Percentiles rank a stretch among this genome's conserved stretches.
phyloP scores from a whole-genome alignment of 2,329 filamentous ascomycete genomes.

The Cercospora sojina region DNA sequence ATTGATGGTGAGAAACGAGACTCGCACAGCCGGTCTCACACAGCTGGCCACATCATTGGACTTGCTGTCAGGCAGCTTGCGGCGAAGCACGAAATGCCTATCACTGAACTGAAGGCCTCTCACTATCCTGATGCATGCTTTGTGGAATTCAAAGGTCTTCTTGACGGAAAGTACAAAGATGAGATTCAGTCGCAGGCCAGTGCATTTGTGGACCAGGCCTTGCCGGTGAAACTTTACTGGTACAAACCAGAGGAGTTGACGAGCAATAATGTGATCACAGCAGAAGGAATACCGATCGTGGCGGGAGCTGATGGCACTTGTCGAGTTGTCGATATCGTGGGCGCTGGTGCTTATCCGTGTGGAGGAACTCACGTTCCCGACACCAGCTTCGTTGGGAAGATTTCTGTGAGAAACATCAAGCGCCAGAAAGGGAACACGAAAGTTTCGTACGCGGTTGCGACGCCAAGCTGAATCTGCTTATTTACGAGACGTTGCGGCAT shows the following conservation, averaged over 20 bases:
- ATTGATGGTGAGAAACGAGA: slow-evolving; percentile 62
- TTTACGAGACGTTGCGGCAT: background rate
- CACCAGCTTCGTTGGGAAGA: slow-evolving; percentile 59
- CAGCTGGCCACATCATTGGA: slow-evolving; percentile 71
- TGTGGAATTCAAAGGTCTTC: slow-evolving; percentile 67
- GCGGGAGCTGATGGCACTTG: slow-evolving; percentile 54
- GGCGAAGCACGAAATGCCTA: slow-evolving; percentile 56
- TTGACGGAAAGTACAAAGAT: slow-evolving; percentile 62
- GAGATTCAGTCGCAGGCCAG: slow-evolving; percentile 62
- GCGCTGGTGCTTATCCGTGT: slow-evolving; percentile 69
- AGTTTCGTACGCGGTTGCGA: slow-evolving; percentile 46
- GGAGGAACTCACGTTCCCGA: slow-evolving; percentile 67
- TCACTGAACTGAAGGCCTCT: slow-evolving; percentile 62
- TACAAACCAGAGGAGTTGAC: slow-evolving; percentile 53
- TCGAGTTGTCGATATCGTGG: slow-evolving; percentile 67
- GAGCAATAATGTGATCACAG: slow-evolving; percentile 8
- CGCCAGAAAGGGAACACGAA: slow-evolving; percentile 63
- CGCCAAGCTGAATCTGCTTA: slow-evolving; percentile 3
- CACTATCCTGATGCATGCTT: slow-evolving; percentile 68
- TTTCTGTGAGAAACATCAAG: slow-evolving; percentile 65
- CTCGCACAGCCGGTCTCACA: slow-evolving; percentile 68
- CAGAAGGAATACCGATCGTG: slow-evolving; percentile 18
- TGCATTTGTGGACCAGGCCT: slow-evolving; percentile 55
- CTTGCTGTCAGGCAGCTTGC: slow-evolving; percentile 62
- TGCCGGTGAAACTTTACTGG: slow-evolving; percentile 64